Percentiles rank a stretch among this genome's conserved stretches.
These are phyloP conservation scores for Epichloe glyceriae DNA, from an alignment of 2,329 filamentous ascomycete species.

Conservation along the genomic window DNA sequence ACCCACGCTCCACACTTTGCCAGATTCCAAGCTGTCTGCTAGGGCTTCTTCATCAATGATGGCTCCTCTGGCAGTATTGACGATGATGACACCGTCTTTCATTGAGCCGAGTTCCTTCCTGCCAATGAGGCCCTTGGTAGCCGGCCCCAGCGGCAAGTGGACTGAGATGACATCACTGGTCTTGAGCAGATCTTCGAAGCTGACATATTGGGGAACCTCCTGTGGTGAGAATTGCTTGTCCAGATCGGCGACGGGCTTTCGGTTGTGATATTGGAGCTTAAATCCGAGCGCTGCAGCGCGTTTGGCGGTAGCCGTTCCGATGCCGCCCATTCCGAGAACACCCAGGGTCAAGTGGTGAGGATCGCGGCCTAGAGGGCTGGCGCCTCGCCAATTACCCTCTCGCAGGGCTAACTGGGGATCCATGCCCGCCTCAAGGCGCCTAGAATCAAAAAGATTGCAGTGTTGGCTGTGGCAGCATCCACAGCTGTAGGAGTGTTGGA, in stretches of 20 bases:
- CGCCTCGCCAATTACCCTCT: constrained; percentile 43
- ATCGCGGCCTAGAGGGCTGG: constrained; percentile 44
- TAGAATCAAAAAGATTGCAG: constrained; percentile 57
- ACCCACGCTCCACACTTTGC: constrained; percentile 40
- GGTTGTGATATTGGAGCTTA: constrained; percentile 46
- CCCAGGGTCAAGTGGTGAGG: constrained; percentile 51
- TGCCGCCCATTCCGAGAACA: constrained; percentile 48
- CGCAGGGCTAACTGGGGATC: constrained; percentile 42
- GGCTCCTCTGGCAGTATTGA: constrained; percentile 45
- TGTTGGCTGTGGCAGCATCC: constrained; percentile 59
- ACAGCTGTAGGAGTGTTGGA: constrained; percentile 57
- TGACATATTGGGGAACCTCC: constrained; percentile 25
- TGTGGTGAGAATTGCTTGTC: constrained; percentile 26
- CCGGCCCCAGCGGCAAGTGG: constrained; percentile 37
- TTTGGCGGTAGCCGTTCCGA: constrained; percentile 35
- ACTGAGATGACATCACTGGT: constrained; percentile 41
- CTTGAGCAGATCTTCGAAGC: constrained; percentile 39
- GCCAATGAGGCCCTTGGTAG: constrained; percentile 39
- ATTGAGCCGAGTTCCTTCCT: constrained; percentile 35
- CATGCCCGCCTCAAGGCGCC: constrained; percentile 57
- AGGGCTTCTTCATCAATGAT: constrained; percentile 44
- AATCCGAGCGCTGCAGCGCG: constrained; percentile 42
- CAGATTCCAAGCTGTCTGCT: constrained; percentile 37
- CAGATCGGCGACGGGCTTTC: constrained; percentile 21
- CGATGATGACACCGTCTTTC: constrained; percentile 42